Conservation (phyloP, 2,329 filamentous ascomycete species). For the Zasmidium citrigriseum region DNA sequence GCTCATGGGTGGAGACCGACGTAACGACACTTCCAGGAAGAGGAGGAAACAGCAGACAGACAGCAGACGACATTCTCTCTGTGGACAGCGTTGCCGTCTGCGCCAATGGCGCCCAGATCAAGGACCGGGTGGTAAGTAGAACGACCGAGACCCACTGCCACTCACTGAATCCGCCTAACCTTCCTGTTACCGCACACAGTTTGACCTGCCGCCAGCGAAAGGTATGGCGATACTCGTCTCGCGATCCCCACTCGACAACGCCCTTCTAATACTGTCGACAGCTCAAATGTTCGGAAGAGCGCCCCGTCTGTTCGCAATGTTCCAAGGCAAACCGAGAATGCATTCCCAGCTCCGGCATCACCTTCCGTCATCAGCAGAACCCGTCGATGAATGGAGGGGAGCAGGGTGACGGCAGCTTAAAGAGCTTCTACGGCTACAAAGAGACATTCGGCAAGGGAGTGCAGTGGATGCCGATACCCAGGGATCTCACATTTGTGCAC, state of each 20-base stretch:
- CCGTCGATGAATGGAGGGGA: conserved; percentile 63
- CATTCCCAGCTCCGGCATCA: conserved; percentile 61
- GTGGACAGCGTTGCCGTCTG: neutral
- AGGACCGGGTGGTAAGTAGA: conserved; percentile 37
- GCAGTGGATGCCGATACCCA: conserved; percentile 64
- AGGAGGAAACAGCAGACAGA: neutral
- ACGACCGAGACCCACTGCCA: neutral
- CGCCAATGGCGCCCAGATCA: conserved; percentile 32
- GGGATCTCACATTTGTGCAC: conserved; percentile 62
- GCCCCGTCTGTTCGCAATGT: conserved; percentile 63
- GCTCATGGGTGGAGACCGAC: no score
- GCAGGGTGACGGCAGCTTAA: conserved; percentile 50
- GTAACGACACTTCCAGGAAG: no score
- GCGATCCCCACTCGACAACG: neutral
- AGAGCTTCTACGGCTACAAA: conserved; percentile 66
- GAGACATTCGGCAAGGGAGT: conserved; percentile 63
- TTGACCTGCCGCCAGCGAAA: conserved; percentile 37
- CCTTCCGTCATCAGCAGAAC: conserved; percentile 70
- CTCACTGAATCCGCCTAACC: neutral
- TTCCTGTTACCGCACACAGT: neutral
- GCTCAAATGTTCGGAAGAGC: conserved; percentile 66
- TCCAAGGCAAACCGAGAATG: conserved; percentile 62
- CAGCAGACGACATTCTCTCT: neutral
- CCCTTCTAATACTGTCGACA: conserved; percentile 30
- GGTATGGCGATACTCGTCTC: conserved; percentile 21